Evolutionary conservation across 768 basidiomycete species (phyloP), one percentile per base, ranked within the genome.

Genomic region (Leccinum subgranulosum): DNA sequence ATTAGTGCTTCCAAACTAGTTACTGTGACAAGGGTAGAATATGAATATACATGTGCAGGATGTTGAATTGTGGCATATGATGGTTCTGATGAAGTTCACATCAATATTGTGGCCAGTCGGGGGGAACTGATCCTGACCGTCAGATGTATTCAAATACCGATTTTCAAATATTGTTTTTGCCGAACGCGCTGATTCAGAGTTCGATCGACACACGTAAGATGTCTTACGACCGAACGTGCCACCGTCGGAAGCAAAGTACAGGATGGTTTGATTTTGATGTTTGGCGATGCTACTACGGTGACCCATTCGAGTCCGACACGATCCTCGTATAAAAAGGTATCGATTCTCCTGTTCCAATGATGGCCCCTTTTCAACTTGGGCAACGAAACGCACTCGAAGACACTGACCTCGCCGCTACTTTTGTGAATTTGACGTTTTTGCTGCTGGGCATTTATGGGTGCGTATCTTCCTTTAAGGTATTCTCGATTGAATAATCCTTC

Each of bases 1-100:
- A 4, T 73, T 83, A 45, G 74, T 77, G 48, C 70, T 83, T 17
- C 52, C 64, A n/a, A 51, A 52, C 49, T 60, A 56, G 54, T 36
- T 14, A 34, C 28, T 29, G 25, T 27, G 25, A 27, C 25, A 27
- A 29, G 28, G 9, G 28, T 23, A 23, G 23, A 23, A 23, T 25
- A 25, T 25, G 25, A 25, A 25, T 3, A 25, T 25, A 25, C 33
- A 34, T 34, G 33, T 34, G 14, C 33, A 34, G 34, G 31, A 33
- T 12, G 12, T 33, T 33, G 31, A 14, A 33, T 14, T 33, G 31
- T 33, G 31, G 12, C 6, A 33, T 33, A 14, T 33, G 31, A 31
- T 31, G 31, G 31, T 31, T 31, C 31, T 33, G 31, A 33, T 33
- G 31, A 33, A 33, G n/a, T n/a, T n/a, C n/a, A n/a, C n/a, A n/a